Evolutionary conservation across 352 stramenopile species (phyloP), one percentile per base, ranked within the genome.

Genomic region (Phytopythium boreale): DNA sequence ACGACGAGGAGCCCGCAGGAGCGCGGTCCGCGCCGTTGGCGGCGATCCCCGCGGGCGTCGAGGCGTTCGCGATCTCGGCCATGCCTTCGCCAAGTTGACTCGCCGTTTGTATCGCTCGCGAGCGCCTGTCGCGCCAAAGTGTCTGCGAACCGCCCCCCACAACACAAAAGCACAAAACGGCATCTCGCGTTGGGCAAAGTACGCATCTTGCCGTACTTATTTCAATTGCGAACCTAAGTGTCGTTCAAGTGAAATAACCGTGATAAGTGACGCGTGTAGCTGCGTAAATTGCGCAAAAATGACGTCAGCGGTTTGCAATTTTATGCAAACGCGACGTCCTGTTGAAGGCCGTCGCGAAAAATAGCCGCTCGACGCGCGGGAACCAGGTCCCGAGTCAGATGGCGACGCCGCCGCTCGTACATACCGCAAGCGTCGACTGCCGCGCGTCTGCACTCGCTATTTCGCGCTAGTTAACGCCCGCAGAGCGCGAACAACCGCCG

Each of bases 51-150:
- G 47, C 22, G 47, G 47, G 47, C 22, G 47, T n/a, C 14, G 49
- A 29, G 26, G 47, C 24, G 15, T 22, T 53, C 53, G 34, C 53
- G 34, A 60, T 60, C 55, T 60, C 55, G 10, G 55, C 55, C 55
- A 60, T 60, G 36, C 14, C 26, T 34, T 37, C 49, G 17, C 17
- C 49, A 5, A 3, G 14, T 22, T 24, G 26, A 39, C 49, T 37
- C 20, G 24, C 49, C 2, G 49, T 24, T 37, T 37, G 49, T 37
- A 36, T 37, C 5, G 12, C 2, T 26, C 0, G 24, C 26, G 41
- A 47, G 9, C 43, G 19, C 43, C 43, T 50, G n/a, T 50, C 41
- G 41, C 41, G 41, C 34, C 34, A 39, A 39, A 39, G 3, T 34
- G 29, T 7, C 29, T n/a, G n/a, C 29, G 4, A 34, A 3, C 41